Evolutionary conservation across 129 eudicot genomes (phyloP), one percentile per base, ranked within the genome.

Genomic region (Pittosporum tobira): DNA sequence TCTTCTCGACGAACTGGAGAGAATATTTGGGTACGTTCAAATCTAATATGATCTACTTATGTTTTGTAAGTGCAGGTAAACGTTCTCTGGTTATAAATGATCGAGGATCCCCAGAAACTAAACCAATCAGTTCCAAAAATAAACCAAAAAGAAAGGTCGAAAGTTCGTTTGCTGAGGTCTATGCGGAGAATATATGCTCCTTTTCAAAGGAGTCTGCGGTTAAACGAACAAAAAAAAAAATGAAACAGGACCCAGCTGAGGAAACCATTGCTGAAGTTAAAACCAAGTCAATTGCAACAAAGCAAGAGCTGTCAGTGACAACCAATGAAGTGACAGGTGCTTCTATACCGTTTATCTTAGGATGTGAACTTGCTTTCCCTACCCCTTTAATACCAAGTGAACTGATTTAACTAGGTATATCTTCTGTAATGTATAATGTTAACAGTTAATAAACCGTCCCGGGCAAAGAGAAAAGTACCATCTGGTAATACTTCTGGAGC

Each of bases 111-210:
- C 23, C 58, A 20, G 51, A 57, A 38, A 34, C 61, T 10, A 73
- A 56, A 68, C 66, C 70, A 40, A 62, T 42, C 36, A 14, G 48
- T 50, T 49, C 54, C 30, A 61, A 76, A 65, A 65, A 62, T 22
- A 48, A 47, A 44, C 62, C 71, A 28, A 84, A 80, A 75, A 80
- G 81, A 59, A 83, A 78, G 72, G 63, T 66, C 23, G 59, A 70
- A 46, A 51, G 55, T 25, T 26, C 20, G 34, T 26, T 79, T 16
- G 42, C 31, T 64, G 59, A 66, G 36, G 77, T 67, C 4, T 51
- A 59, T 21, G 48, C 45, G 26, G 70, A 68, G 58, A 52, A 34
- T 38, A 21, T 29, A 25, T 51, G 43, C 62, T 48, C 60, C 40
- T 55, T n/a, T 63, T 48, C 60, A 2, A 65, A 52, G 53, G 54